Base-by-base conservation (phyloP, 805 yeast species). In the Saturnispora serradocipensis region DNA sequence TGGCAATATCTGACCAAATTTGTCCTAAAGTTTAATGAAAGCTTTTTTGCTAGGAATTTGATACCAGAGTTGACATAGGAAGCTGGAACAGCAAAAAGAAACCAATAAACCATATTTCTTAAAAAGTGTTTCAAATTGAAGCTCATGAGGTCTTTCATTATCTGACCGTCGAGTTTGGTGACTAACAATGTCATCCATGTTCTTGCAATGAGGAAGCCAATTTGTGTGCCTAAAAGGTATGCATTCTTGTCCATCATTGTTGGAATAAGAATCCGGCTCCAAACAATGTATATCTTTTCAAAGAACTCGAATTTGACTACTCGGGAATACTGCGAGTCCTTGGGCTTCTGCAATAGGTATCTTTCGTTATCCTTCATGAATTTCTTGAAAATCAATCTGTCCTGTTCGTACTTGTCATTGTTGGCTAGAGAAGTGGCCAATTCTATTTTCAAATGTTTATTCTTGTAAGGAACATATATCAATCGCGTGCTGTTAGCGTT, bases 61-160 rank as follows among this genome's bases (percentile, higher is more conserved):
- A 90, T 90, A 53, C 91, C 89, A 46, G 96, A 85, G 67, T 90
- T 90, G 32, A 96, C 86, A 66, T 88, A 90, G 3, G 93, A 82
- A 0, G 97, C 95, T 2, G 98, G 98, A 55, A 90, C 80, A 0
- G 97, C 97, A 62, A 90, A 82, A 54, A 86, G 68, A 53, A 90
- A 79, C 97, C 97, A 90, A 66, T 86, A 85, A 9, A 80, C 76
- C 65, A 90, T 72, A 64, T 90, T 96, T 53, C 86, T 72, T 40
- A 81, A 65, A 59, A 90, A 90, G 49, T 83, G 82, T 57, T 72
- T 76, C 18, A 89, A 88, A 56, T 84, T 81, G 16, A 89, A 88
- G 16, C 88, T 83, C 58, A 90, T 88, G 62, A 90, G 78, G 66
- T 89, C 91, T 64, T 86, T 84, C 44, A 89, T 96, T 48, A 90